phyloP scores from a whole-genome alignment of 2,329 filamentous ascomycete species.

The Septoria petroselini region DNA sequence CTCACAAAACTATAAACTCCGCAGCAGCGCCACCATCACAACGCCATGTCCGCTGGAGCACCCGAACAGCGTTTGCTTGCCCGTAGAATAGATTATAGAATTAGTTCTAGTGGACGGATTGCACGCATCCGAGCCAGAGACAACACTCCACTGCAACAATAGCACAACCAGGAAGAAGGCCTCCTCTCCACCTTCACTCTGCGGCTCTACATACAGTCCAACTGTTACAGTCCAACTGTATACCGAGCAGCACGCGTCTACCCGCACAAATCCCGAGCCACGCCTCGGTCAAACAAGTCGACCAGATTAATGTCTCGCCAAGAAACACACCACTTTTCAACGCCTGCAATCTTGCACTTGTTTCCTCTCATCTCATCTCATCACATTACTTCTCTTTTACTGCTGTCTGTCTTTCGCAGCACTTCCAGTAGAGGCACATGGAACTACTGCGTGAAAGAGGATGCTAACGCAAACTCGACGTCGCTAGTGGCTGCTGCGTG shows the following conservation, averaged over 20 bases:
- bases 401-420: slow-evolving; percentile 2
- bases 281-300: no score
- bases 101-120: slow-evolving; percentile 1
- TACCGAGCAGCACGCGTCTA: no score
- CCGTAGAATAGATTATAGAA: neutral
- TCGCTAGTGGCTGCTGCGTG: neutral
- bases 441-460: slow-evolving; percentile 15
- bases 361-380: slow-evolving; percentile 5
- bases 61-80: slow-evolving; percentile 2
- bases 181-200: no score
- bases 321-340: no score
- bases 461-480: slow-evolving; percentile 17
- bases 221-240: no score
- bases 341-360: slow-evolving; percentile 14
- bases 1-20: no score
- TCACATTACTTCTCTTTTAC: no score
- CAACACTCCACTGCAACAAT: neutral
- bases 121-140: slow-evolving; percentile 6
- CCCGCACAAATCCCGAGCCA: slow-evolving; percentile 6
- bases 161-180: no score
- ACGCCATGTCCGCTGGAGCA: slow-evolving; percentile 1
- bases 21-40: neutral
- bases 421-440: no score
- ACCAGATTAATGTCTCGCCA: no score
- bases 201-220: no score